Evolutionary conservation across 2,329 filamentous ascomycete species (phyloP).

Genomic region (Pochonia chlamydosporia): DNA sequence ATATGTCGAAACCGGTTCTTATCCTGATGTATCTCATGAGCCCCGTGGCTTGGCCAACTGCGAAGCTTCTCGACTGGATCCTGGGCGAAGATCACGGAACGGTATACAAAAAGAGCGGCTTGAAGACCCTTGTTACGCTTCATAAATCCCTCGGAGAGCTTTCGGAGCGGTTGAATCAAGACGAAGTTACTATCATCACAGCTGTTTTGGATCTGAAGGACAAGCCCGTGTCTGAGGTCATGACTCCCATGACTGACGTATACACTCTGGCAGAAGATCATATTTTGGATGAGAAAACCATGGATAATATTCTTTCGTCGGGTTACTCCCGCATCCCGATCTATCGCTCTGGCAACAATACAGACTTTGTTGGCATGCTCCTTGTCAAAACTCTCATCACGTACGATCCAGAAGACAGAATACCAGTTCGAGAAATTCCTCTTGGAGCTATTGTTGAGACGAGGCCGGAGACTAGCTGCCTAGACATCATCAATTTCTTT

Average conservation of each 20-base stretch:
- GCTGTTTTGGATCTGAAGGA: constrained; percentile 94
- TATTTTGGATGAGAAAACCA: constrained; percentile 84
- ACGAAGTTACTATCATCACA: constrained; percentile 98
- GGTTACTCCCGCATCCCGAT: constrained; percentile 97
- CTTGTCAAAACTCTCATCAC: constrained; percentile 98
- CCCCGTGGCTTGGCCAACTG: constrained; percentile 88
- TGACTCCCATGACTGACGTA: constrained; percentile 98
- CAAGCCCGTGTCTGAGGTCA: constrained; percentile 89
- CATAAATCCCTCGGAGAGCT: constrained; percentile 87
- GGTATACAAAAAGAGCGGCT: constrained; percentile 93
- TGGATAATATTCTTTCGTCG: constrained; percentile 87
- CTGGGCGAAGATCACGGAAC: constrained; percentile 94
- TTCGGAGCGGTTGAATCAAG: constrained; percentile 86
- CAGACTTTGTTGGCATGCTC: constrained; percentile 95
- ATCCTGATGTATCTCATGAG: constrained; percentile 87
- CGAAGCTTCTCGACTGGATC: constrained; percentile 88
- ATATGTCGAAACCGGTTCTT: constrained; percentile 84
- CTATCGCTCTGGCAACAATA: constrained; percentile 73
- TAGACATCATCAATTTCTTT: constrained; percentile 99
- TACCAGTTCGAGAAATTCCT: constrained; percentile 82
- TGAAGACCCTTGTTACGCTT: constrained; percentile 93
- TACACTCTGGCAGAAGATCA: constrained; percentile 97
- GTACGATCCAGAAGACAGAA: constrained; percentile 91
- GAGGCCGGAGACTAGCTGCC: constrained; percentile 86
- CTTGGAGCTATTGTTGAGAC: constrained; percentile 94